Evolutionary conservation across 2,329 filamentous ascomycete genomes (phyloP).

Genomic region (Escovopsis sp.): DNA sequence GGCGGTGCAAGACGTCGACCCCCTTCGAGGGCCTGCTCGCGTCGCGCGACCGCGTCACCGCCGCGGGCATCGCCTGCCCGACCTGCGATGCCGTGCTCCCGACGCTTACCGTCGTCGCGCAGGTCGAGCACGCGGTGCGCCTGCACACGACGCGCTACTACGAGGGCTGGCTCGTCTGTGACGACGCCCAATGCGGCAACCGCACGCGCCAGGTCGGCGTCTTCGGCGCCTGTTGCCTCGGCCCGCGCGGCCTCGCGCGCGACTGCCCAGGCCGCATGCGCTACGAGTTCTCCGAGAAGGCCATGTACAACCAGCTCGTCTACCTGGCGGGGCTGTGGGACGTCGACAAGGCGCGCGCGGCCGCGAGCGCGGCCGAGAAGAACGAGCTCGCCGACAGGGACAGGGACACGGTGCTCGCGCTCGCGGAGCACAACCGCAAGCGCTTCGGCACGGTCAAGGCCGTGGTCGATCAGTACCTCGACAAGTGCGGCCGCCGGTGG

Average conservation of each 20-base stretch:
- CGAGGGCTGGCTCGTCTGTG: conserved; percentile 79
- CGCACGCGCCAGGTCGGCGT: conserved; percentile 87
- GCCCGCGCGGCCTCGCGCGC: conserved; percentile 67
- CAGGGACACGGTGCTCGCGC: conserved; percentile 48
- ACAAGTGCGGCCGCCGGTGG: conserved; percentile 83
- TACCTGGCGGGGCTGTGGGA: conserved; percentile 81
- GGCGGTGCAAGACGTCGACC: conserved; percentile 57
- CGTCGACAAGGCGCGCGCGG: conserved; percentile 59
- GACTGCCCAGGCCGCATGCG: conserved; percentile 79
- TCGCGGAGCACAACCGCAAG: conserved; percentile 69
- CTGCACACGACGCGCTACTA: conserved; percentile 72
- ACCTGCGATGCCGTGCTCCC: conserved; percentile 50
- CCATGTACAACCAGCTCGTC: conserved; percentile 85
- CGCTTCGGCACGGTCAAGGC: conserved; percentile 63
- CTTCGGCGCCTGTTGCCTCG: conserved; percentile 79
- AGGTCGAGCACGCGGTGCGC: conserved; percentile 75
- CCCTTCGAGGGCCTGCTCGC: conserved; percentile 60
- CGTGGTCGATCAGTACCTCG: conserved; percentile 69
- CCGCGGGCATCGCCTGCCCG: conserved; percentile 61
- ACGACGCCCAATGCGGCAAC: conserved; percentile 73
- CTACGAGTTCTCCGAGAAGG: conserved; percentile 77
- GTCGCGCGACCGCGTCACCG: conserved; percentile 45
- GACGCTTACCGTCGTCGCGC: conserved; percentile 63
- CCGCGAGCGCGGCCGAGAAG: conserved; percentile 28
- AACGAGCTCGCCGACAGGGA: conserved; percentile 28